Evolutionary conservation across 768 basidiomycete species (phyloP).

Genomic region (Mrakia gelida): DNA sequence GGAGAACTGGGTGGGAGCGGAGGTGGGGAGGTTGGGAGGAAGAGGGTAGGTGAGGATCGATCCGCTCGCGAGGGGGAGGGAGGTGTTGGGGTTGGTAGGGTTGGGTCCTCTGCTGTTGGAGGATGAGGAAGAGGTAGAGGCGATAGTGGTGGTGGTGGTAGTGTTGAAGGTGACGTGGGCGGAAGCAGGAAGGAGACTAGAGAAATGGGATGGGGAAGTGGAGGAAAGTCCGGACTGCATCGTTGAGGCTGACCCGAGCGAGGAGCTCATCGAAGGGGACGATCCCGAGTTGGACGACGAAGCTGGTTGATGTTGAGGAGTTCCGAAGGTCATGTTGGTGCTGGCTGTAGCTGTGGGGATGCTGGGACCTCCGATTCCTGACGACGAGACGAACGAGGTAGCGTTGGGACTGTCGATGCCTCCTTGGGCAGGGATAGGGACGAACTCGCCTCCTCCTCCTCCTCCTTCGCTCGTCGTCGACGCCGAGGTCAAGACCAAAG

Average conservation of each 20-base stretch:
- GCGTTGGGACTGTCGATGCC: not conserved
- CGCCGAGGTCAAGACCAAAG: not conserved
- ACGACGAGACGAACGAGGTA: constrained; percentile 1
- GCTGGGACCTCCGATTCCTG: constrained; percentile 1
- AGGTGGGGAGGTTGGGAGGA: constrained; percentile 4
- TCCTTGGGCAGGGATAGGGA: not conserved
- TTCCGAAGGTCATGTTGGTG: constrained; percentile 17
- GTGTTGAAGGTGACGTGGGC: not conserved
- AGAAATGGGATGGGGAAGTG: constrained; percentile 6
- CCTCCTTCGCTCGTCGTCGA: not conserved
- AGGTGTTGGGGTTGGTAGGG: not conserved
- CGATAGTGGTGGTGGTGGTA: not conserved
- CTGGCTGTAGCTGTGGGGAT: not conserved
- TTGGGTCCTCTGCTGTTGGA: not conserved
- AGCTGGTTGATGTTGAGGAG: not conserved
- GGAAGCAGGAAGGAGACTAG: not conserved
- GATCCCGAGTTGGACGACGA: too few species aligned
- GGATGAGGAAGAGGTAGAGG: not conserved
- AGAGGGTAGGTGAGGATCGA: constrained; percentile 16
- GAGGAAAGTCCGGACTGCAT: constrained; percentile 1
- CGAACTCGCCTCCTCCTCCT: not conserved
- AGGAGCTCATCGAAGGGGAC: not conserved
- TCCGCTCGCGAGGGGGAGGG: not conserved
- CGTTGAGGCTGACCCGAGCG: constrained; percentile 6
- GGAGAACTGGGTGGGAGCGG: constrained; percentile 12